Conservation (phyloP, 2,329 filamentous ascomycete genomes). For the Bipolaris gigantea region DNA sequence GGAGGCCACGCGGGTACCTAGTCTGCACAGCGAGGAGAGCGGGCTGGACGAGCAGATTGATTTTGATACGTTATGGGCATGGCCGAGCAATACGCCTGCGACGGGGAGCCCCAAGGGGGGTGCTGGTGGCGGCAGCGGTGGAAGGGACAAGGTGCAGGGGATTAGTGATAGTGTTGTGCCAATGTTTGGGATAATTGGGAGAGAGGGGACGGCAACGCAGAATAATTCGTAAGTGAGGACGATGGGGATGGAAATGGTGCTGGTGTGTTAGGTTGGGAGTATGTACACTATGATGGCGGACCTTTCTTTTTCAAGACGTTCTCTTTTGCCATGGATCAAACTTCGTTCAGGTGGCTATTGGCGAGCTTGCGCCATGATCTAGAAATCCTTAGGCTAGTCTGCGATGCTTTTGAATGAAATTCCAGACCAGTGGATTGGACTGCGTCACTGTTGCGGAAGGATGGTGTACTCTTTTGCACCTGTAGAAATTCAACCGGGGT, state of each 20-base stretch:
- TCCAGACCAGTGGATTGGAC: not conserved
- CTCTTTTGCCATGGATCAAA: not conserved
- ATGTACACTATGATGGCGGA: not conserved
- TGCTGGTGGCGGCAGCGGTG: constrained; percentile 4
- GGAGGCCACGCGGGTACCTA: constrained; percentile 38
- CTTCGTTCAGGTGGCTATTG: too few relatives aligned
- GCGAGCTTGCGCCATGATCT: too few relatives aligned
- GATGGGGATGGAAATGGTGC: not conserved
- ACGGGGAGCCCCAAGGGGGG: constrained; percentile 29
- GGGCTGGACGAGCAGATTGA: constrained; percentile 47
- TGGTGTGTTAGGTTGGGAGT: not conserved
- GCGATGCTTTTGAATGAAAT: not conserved
- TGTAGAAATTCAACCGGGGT: constrained; percentile 4
- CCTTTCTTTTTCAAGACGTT: not conserved
- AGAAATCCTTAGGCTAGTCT: too few relatives aligned
- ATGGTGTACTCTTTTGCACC: not conserved
- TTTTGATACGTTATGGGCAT: constrained; percentile 48
- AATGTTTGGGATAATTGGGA: constrained; percentile 34
- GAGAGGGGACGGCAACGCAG: not conserved
- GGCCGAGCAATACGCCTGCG: constrained; percentile 43
- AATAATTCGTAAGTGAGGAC: not conserved
- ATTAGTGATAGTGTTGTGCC: constrained; percentile 15
- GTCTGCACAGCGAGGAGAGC: constrained; percentile 38
- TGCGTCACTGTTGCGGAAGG: not conserved
- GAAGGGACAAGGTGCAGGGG: constrained; percentile 33